Evolutionary conservation across 2,329 filamentous ascomycete species (phyloP), one percentile per base, ranked within the genome.

Genomic region (Elsinoe necatrix): DNA sequence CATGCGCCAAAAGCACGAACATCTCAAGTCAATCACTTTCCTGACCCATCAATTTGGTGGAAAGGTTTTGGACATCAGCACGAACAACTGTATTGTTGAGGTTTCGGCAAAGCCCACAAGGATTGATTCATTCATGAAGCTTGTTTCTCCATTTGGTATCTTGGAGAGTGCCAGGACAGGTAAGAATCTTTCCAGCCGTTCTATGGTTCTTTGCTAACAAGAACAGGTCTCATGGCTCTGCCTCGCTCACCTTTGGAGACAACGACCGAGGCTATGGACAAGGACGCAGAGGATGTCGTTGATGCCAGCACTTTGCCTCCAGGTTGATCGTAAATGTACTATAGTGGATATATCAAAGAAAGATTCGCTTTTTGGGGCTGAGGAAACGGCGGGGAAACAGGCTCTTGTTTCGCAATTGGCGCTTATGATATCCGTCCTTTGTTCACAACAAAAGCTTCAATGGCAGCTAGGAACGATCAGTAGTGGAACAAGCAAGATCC

Each of bases 21-120:
- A 98, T 77, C 75, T 98, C 64, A 89, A 92, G 76, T 90, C 87
- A 57, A 95, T 98, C 67, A 98, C 93, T 57, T 93, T 95, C 73
- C 84, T 98, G 69, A 86, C 92, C 16, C 93, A 98, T 75, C 93
- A 98, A 68, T 98, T 98, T 67, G 91, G 91, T 57, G 93, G 93
- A 62, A 98, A 98, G 77, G 88, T 98, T 23, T 74, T 98, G 65
- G 93, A 98, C 72, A 97, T 98, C 66, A 95, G 90, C 78, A 96
- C 89, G 55, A 96, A 89, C 74, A 97, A 95, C 76, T 97, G 93
- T 75, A 97, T 97, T 71, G 91, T 98, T 59, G 93, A 98, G 74
- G 73, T 98, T 6, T 95, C 90, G 55, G 93, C 93, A 59, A 98
- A 98, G 75, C 91, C 89, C 34, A 82, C 79, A 60, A 86, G 93